phyloP scores from a whole-genome alignment of 768 basidiomycete species.

The Rhodocollybia butyracea region DNA sequence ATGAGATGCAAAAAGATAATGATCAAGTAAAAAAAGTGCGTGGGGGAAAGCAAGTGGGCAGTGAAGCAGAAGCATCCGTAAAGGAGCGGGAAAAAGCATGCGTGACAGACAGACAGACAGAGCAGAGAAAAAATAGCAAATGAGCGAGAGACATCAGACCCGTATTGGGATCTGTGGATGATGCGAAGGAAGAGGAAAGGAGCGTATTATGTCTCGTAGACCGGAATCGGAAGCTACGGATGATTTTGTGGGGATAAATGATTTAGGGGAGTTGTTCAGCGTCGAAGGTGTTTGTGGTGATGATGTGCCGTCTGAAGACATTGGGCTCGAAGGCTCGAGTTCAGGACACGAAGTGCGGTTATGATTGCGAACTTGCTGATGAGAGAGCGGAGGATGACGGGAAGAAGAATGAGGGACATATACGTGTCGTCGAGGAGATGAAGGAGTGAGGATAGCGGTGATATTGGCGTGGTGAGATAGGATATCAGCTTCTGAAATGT shows the following conservation, averaged over 20 bases:
- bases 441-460: slow-evolving; percentile 7
- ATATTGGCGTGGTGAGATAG: slow-evolving; percentile 45
- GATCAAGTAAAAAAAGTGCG: too few species aligned
- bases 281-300: slow-evolving; percentile 7
- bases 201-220: slow-evolving; percentile 8
- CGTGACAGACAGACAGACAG: too few species aligned
- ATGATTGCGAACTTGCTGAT: background rate
- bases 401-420: background rate
- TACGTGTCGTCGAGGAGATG: slow-evolving; percentile 7
- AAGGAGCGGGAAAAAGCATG: too few species aligned
- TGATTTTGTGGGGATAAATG: background rate
- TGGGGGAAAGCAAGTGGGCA: too few species aligned
- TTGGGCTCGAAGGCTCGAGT: slow-evolving; percentile 5
- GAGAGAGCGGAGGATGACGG: background rate
- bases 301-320: slow-evolving; percentile 6
- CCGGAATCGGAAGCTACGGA: background rate
- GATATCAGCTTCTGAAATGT: slow-evolving; percentile 61
- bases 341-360: background rate
- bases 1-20: too few species aligned
- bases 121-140: too few species aligned
- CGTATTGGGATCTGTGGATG: too few species aligned
- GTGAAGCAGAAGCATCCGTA: too few species aligned
- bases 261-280: background rate
- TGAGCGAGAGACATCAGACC: too few species aligned
- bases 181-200: slow-evolving; percentile 17